Conservation (phyloP, 768 basidiomycete genomes). For the Leccinum sublutescens region DNA sequence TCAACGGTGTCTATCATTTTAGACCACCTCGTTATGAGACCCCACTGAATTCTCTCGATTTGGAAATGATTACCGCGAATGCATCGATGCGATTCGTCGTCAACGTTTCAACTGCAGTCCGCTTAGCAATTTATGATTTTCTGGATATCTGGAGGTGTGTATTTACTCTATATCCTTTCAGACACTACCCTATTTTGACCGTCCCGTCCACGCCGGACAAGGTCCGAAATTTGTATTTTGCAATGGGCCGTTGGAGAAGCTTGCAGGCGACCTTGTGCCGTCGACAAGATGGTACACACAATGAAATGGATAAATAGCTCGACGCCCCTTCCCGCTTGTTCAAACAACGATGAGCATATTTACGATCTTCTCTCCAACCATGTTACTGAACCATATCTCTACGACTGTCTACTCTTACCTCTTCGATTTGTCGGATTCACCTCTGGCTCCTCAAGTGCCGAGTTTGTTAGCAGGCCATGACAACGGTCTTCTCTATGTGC, state of each 20-base stretch:
- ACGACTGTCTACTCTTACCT: not conserved
- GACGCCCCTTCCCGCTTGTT: not conserved
- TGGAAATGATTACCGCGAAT: not conserved
- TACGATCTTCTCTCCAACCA: too few species aligned
- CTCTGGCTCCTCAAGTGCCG: constrained; percentile 1
- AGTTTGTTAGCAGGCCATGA: constrained; percentile 18
- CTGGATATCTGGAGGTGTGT: too few species aligned
- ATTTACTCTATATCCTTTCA: too few species aligned
- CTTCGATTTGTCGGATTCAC: not conserved
- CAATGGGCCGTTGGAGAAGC: too few species aligned
- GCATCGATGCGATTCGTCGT: too few species aligned
- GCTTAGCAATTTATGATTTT: too few species aligned
- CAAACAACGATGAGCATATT: not conserved
- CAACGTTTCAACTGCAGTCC: too few species aligned
- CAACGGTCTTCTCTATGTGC: constrained; percentile 12
- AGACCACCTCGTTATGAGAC: not conserved
- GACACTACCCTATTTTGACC: not conserved
- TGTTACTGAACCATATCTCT: not conserved
- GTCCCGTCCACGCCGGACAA: not conserved
- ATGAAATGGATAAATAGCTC: not conserved
- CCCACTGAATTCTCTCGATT: not conserved
- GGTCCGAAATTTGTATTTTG: not conserved
- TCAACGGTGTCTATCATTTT: not conserved
- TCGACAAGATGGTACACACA: too few species aligned
- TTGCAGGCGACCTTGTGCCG: too few species aligned